These are phyloP conservation scores for Naganishia friedmannii DNA, from an alignment of 768 basidiomycete genomes.

Conservation along the genomic window DNA sequence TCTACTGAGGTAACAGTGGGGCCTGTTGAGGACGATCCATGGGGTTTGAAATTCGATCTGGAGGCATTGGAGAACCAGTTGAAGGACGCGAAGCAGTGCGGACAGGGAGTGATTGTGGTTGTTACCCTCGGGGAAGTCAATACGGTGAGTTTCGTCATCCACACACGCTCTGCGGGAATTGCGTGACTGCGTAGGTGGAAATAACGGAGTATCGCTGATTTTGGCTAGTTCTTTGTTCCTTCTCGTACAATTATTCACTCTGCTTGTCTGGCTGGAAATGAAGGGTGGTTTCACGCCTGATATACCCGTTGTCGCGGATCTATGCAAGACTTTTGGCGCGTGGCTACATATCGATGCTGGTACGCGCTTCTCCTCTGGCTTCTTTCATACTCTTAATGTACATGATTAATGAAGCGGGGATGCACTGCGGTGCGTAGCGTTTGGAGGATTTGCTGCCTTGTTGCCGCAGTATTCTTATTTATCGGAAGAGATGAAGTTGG, in stretches of 20 bases:
- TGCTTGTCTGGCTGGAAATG: no score
- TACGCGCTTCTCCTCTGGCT: slow-evolving; percentile 30
- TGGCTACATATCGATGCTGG: slow-evolving; percentile 57
- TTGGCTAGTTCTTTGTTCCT: no score
- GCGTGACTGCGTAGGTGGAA: no score
- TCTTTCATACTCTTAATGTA: neutral
- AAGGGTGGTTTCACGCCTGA: slow-evolving; percentile 51
- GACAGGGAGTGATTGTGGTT: slow-evolving; percentile 47
- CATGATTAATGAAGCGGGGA: neutral
- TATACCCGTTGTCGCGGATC: slow-evolving; percentile 44
- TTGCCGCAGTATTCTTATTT: slow-evolving; percentile 50
- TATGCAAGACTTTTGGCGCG: slow-evolving; percentile 52
- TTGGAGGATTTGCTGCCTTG: slow-evolving; percentile 54
- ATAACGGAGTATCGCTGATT: no score
- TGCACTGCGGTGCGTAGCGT: slow-evolving; percentile 45
- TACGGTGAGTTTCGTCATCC: slow-evolving; percentile 49
- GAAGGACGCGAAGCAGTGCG: slow-evolving; percentile 39
- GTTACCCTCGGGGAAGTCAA: slow-evolving; percentile 56
- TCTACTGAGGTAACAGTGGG: no score
- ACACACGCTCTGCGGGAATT: no score
- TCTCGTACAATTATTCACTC: no score
- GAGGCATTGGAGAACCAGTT: slow-evolving; percentile 44
- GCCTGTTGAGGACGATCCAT: slow-evolving; percentile 33
- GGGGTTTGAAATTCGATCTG: slow-evolving; percentile 50
- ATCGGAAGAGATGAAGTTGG: slow-evolving; percentile 49